A percentile compares a stretch with the other conserved stretches of the same genome.
Conservation (phyloP, 768 basidiomycete species). For the Melanogaster broomeanus region DNA sequence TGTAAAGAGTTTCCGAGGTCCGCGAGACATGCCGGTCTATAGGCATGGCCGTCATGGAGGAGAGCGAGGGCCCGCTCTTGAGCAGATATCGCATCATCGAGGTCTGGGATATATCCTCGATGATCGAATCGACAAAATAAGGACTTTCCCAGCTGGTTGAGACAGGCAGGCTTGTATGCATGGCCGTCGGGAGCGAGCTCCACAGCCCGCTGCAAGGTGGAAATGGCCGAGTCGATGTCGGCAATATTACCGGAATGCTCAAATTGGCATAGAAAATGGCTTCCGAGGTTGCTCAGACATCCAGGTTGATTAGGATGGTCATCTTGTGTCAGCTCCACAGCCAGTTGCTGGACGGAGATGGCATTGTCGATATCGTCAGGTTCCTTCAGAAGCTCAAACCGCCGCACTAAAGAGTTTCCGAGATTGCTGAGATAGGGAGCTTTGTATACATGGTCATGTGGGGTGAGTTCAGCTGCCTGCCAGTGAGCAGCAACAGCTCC, state of each 20-base stretch:
- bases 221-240: conserved; percentile 12
- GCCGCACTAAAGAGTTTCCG: not conserved
- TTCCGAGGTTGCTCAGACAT: not conserved
- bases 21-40: too few species aligned
- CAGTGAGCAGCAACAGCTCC: not conserved
- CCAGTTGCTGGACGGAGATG: conserved; percentile 2
- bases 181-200: conserved; percentile 9
- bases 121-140: too few species aligned
- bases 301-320: not conserved
- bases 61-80: too few species aligned
- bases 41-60: too few species aligned
- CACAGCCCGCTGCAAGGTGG: not conserved
- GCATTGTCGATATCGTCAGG: not conserved
- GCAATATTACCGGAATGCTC: not conserved
- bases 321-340: not conserved
- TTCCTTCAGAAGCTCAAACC: conserved; percentile 5
- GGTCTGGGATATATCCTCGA: too few species aligned
- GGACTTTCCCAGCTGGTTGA: too few species aligned
- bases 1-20: conserved; percentile 1
- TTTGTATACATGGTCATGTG: not conserved
- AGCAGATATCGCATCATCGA: too few species aligned
- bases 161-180: not conserved
- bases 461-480: not conserved
- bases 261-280: not conserved
- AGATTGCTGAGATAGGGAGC: not conserved